Evolutionary conservation across 2,329 filamentous ascomycete genomes (phyloP), one percentile per base, ranked within the genome.

Genomic region (Diaporthe destruens): DNA sequence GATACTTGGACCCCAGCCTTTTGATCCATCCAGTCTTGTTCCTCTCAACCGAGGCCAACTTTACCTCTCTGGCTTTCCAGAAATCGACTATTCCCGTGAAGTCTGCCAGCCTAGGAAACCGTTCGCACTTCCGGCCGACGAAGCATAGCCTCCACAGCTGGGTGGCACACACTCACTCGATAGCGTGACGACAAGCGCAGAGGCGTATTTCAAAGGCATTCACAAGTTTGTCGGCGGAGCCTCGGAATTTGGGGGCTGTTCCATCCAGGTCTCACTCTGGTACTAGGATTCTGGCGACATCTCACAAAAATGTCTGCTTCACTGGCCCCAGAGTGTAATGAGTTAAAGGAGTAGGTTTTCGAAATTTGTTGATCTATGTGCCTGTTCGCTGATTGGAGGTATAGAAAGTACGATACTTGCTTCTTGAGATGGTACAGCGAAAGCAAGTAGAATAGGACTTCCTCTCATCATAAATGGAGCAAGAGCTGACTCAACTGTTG

Each of bases 361-460:
- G 4, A 6, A 7, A 20, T 2, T 8, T 9, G 18, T 2, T 51
- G 12, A n/a, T 14, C 25, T 23, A 1, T 12, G 6, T n/a, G 3
- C 4, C 23, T 16, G 3, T 18, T 7, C 23, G 32, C 61, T 25
- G 34, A 71, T n/a, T 18, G 3, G 74, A 98, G 95, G 81, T 94
- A 92, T 14, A 74, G 73, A 39, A 72, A 74, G 78, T 99, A 99
- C 81, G 96, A 99, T 82, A 95, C 93, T 68, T 99, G 96, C 85
- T 99, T 99, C 81, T 86, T 99, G 76, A 98, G 98, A 84, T 99
- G 96, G 96, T 99, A 99, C 83, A 98, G 95, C 80, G 96, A 99
- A 84, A 98, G 96, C 98, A 87, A 73, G 92, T 82, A 72, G 71
- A 47, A 20, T 76, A 54, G 29, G 32, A 29, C 12, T 63, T 44